Base-by-base conservation (phyloP, 2,329 filamentous ascomycete genomes). In the Microcera coccophila region DNA sequence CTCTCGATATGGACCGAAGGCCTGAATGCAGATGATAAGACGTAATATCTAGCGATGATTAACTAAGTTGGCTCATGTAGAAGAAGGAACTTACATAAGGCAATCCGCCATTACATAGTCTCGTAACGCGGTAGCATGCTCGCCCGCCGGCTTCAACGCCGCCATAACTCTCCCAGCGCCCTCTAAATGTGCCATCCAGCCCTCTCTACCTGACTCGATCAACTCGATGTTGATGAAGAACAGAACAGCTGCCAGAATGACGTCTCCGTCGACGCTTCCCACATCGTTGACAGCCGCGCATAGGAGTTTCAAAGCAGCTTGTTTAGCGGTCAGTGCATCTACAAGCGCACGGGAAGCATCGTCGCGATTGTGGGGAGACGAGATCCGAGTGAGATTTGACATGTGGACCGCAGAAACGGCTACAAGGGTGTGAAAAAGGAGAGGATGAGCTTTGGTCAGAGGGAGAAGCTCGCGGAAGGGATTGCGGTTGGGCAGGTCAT, bases 141-240 rank as follows among this genome's bases (percentile, higher is more conserved):
- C 50, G n/a, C 56, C 47, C 10, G 53, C 55, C 5, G 63, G 62
- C 31, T 64, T 60, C 16, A 73, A 55, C 8, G 67, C 55, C 16
- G 62, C 60, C 57, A 74, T 67, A 24, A 75, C 66, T 15, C 60
- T 60, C 11, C 64, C 65, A 10, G 70, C 71, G 2, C 69, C 72
- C 36, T 73, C 64, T 5, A 75, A 60, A 48, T 75, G 72, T 4
- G 65, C 64, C 37, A 64, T 64, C 71, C 71, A 74, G 4, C 65
- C 64, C 36, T 70, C 64, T 53, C 64, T 70, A 3, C 71, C 70
- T 4, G 69, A 72, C 53, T 74, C 71, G 31, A 75, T 69, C 20
- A 75, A 61, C 51, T 76, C 69, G 14, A 74, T 61, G 44, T 74
- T 72, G 57, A 75, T 62, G 45, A 75, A 70, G 55, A 75, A 74